Conservation (phyloP, 495 filamentous ascomycete species). For the Chaetomium tenue region DNA sequence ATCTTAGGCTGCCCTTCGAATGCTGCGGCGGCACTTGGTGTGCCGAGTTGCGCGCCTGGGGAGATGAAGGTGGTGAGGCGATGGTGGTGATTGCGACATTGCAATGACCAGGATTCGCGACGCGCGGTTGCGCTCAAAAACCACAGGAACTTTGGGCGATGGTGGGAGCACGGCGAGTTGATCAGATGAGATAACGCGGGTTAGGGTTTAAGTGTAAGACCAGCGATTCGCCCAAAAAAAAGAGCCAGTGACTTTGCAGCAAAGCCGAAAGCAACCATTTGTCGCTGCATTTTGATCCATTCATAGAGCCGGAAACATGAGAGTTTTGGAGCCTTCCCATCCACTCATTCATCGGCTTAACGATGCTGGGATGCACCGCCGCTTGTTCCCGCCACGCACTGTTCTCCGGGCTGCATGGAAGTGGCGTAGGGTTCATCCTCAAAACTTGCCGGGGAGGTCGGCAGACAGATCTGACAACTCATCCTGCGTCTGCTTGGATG, state of each 20-base stretch:
- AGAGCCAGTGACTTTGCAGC: constrained; percentile 20
- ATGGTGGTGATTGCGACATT: constrained; percentile 26
- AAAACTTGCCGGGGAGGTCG: background rate
- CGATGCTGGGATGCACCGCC: constrained; percentile 8
- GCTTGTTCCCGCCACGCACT: constrained; percentile 13
- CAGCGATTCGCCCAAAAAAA: constrained; percentile 27
- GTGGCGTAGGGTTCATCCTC: constrained; percentile 3
- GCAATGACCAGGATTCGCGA: constrained; percentile 27
- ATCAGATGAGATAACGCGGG: background rate
- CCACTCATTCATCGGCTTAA: constrained; percentile 24
- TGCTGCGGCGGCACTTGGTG: constrained; percentile 13
- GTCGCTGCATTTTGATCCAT: constrained; percentile 25
- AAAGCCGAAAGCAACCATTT: constrained; percentile 5
- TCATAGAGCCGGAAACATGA: constrained; percentile 10
- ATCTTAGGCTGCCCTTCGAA: constrained; percentile 13
- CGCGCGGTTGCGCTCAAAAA: background rate
- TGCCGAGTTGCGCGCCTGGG: constrained; percentile 16
- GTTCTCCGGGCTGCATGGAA: constrained; percentile 16
- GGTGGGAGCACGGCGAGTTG: background rate
- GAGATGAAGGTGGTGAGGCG: constrained; percentile 26
- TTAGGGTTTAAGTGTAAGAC: background rate
- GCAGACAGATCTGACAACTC: constrained; percentile 26
- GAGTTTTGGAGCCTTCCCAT: constrained; percentile 21
- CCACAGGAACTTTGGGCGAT: background rate
- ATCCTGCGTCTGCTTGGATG: constrained; percentile 32